Conservation (phyloP, 2,329 filamentous ascomycete species). For the Pseudogymnoascus sp. region DNA sequence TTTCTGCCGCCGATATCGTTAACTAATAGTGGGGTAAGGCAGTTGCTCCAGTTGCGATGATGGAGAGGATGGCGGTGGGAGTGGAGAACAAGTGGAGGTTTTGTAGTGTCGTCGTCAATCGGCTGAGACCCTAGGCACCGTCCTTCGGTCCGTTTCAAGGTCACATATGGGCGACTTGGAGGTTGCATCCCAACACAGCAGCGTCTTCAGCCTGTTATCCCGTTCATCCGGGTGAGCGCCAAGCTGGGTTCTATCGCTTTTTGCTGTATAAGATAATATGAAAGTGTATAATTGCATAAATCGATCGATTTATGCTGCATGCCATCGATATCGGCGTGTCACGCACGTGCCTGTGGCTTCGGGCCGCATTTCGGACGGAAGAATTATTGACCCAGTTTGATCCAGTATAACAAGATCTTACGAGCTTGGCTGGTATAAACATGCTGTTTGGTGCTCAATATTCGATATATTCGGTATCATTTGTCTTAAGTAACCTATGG, state of each 20-base stretch:
- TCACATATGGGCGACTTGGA: not conserved
- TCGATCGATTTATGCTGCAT: not conserved
- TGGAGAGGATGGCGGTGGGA: not conserved
- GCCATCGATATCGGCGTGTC: not conserved
- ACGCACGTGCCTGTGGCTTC: constrained; percentile 1
- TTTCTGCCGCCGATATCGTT: constrained; percentile 1
- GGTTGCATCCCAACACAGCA: not conserved
- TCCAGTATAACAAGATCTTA: no score
- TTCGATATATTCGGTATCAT: not conserved
- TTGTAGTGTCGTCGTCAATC: constrained; percentile 1
- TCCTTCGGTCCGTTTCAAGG: not conserved
- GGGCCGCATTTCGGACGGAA: constrained; percentile 4
- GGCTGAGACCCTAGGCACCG: not conserved
- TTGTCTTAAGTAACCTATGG: not conserved
- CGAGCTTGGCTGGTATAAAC: no score
- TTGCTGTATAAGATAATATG: not conserved
- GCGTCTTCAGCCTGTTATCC: not conserved
- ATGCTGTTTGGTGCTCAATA: no score
- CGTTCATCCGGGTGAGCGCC: not conserved
- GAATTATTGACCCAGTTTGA: not conserved
- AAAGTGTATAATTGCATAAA: not conserved
- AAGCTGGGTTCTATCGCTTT: not conserved
- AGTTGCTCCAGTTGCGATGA: not conserved
- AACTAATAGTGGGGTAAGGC: constrained; percentile 4
- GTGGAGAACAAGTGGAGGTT: constrained; percentile 6